phyloP scores from a whole-genome alignment of 1,284 basidiomycete genomes.

The Apiotrichum brassicae region DNA sequence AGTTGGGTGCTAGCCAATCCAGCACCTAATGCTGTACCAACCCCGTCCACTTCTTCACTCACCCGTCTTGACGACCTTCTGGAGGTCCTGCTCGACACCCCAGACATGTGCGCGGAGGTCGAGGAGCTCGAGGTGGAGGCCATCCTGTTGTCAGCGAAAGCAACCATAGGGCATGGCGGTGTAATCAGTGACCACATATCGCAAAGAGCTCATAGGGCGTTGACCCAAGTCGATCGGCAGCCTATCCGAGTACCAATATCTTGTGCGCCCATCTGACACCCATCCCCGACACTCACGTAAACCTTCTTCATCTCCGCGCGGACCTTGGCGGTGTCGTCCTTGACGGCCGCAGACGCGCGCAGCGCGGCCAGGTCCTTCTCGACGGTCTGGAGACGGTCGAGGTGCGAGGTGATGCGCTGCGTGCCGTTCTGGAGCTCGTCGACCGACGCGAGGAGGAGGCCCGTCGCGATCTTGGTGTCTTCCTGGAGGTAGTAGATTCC shows the following conservation, averaged over 20 bases:
- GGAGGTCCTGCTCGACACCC: slow-evolving; percentile 48
- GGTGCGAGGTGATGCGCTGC: slow-evolving; percentile 73
- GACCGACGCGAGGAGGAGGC: slow-evolving; percentile 73
- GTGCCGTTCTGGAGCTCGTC: slow-evolving; percentile 79
- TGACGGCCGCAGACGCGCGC: slow-evolving; percentile 59
- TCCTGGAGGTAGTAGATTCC: slow-evolving; percentile 82
- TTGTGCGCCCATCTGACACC: no score
- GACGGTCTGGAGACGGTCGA: slow-evolving; percentile 74
- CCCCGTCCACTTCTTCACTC: slow-evolving; percentile 12
- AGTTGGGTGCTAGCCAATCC: no score
- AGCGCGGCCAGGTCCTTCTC: slow-evolving; percentile 80
- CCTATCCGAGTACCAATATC: no score
- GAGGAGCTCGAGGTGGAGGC: slow-evolving; percentile 45
- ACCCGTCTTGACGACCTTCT: slow-evolving; percentile 44
- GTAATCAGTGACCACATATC: no score
- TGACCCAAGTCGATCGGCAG: neutral
- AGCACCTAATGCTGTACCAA: no score
- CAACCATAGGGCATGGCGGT: no score
- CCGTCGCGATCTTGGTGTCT: slow-evolving; percentile 80
- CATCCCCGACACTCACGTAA: slow-evolving; percentile 54
- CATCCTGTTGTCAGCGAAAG: slow-evolving; percentile 38
- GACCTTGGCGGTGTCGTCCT: slow-evolving; percentile 69
- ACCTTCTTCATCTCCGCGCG: slow-evolving; percentile 78
- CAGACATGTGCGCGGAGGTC: slow-evolving; percentile 47
- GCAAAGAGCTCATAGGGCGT: no score